Conservation (phyloP, 2,329 filamentous ascomycete species). For the Aureobasidium sp. region DNA sequence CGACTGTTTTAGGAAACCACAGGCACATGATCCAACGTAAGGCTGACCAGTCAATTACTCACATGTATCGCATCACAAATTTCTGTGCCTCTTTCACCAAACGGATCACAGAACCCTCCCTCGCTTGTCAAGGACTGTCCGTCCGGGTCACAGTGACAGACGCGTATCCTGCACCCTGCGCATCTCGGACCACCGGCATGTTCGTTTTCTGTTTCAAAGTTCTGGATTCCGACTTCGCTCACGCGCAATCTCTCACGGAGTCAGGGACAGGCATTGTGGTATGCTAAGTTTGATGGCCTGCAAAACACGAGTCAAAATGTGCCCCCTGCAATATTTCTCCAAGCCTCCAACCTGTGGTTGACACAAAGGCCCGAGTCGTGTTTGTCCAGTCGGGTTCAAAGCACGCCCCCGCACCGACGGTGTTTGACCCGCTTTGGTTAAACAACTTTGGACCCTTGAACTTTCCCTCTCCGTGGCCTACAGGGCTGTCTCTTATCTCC, state of each 20-base stretch:
- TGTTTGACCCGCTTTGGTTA: slow-evolving; percentile 7
- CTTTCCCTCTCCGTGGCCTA: background rate
- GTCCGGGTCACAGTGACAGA: background rate
- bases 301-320: background rate
- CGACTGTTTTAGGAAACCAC: background rate
- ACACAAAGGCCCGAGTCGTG: slow-evolving; percentile 7
- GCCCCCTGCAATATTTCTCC: background rate
- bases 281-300: slow-evolving; percentile 4
- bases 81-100: slow-evolving; percentile 3
- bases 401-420: slow-evolving; percentile 5
- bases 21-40: background rate
- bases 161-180: background rate
- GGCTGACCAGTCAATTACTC: background rate
- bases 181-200: background rate
- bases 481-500: background rate
- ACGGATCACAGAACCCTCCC: background rate
- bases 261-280: background rate
- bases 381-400: background rate
- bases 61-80: background rate
- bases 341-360: background rate
- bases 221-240: slow-evolving; percentile 5
- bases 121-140: background rate
- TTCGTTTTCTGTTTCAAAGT: background rate
- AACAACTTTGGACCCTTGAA: slow-evolving; percentile 6
- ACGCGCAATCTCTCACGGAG: background rate